Evolutionary conservation across 345 rosid species (phyloP).

Genomic region (Nasturtium officinale): DNA sequence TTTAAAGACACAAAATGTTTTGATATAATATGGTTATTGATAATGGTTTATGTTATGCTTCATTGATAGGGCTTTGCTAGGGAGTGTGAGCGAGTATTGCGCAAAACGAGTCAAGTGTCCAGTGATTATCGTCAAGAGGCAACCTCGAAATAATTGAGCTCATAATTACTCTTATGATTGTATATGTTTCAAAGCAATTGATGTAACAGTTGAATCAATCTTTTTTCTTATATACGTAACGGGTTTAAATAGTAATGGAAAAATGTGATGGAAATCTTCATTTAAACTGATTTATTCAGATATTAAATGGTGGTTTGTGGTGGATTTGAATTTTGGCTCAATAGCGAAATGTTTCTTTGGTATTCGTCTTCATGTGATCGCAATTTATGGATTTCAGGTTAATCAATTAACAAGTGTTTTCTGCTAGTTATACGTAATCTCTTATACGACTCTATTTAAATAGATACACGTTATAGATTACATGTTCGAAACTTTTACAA

Average conservation of each 20-base stretch:
- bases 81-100: conserved; percentile 86
- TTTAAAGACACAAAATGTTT: neutral
- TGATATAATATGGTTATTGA: neutral
- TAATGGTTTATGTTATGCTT: conserved; percentile 7
- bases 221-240: neutral
- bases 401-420: neutral
- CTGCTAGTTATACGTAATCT: neutral
- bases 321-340: neutral
- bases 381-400: neutral
- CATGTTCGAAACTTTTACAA: too few species aligned
- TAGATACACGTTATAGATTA: neutral
- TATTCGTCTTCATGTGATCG: too few species aligned
- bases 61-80: conserved; percentile 65
- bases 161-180: neutral
- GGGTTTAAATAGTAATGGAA: conserved; percentile 12
- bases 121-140: conserved; percentile 75
- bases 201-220: conserved; percentile 15
- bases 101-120: conserved; percentile 84
- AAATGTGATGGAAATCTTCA: neutral
- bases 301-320: neutral
- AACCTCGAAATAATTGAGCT: conserved; percentile 8
- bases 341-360: conserved; percentile 9
- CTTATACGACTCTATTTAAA: neutral
- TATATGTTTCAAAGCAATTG: conserved; percentile 7
- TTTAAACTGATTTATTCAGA: neutral